A percentile compares a stretch with the other conserved stretches of the same genome.
These are phyloP conservation scores for Gossypium arboreum DNA, from an alignment of 345 rosid species.

Conservation along the genomic window DNA sequence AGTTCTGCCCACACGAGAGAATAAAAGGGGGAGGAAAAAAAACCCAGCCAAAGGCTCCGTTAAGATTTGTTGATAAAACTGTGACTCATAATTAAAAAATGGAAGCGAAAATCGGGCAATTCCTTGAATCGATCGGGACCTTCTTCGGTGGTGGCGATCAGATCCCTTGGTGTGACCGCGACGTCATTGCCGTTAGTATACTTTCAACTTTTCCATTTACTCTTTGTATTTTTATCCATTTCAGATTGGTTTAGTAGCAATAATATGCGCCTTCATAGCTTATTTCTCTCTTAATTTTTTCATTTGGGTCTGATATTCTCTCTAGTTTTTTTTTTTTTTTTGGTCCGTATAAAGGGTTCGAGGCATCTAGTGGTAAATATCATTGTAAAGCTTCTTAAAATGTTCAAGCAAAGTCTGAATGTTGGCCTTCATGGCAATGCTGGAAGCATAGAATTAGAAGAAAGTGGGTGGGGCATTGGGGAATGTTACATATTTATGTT, in stretches of 20 bases:
- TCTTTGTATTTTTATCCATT: background rate
- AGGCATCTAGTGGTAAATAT: background rate
- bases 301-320: background rate
- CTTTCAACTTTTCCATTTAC: background rate
- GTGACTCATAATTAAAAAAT: slow-evolving; percentile 15
- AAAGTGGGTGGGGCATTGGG: background rate
- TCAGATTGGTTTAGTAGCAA: background rate
- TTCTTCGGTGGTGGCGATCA: slow-evolving; percentile 73
- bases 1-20: background rate
- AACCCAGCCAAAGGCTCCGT: background rate
- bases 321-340: background rate
- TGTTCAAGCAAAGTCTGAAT: background rate
- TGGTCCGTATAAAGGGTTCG: background rate
- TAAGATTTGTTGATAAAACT: background rate
- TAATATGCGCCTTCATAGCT: background rate
- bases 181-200: slow-evolving; percentile 53
- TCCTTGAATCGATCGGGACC: slow-evolving; percentile 48
- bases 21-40: background rate
- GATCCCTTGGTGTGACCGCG: slow-evolving; percentile 83
- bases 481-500: background rate
- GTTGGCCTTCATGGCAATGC: background rate
- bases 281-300: background rate
- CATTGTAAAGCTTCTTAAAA: background rate
- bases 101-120: slow-evolving; percentile 29
- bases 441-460: background rate